Conservation (phyloP, 1,284 basidiomycete species). For the Mrakiaceae sp. region DNA sequence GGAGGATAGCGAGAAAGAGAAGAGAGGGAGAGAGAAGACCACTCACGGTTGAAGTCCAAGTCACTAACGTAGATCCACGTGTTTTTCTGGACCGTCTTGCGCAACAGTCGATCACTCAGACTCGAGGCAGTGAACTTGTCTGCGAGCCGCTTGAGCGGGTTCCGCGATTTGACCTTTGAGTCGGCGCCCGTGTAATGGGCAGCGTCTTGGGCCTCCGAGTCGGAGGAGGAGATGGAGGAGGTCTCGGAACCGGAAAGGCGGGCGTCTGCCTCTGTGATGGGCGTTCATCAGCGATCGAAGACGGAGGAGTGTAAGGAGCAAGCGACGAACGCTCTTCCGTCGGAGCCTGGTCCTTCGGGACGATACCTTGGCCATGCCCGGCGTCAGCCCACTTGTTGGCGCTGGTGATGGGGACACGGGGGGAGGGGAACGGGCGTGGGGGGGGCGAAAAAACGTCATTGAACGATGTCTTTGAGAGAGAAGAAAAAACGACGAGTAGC, state of each 20-base stretch:
- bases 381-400: conserved; percentile 53
- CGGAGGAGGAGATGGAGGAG: conserved; percentile 17
- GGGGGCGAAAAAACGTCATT: neutral
- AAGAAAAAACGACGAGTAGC: neutral
- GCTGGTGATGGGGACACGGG: conserved; percentile 44
- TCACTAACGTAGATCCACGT: conserved; percentile 56
- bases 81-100: conserved; percentile 49
- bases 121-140: conserved; percentile 46
- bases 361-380: conserved; percentile 47
- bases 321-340: conserved; percentile 13
- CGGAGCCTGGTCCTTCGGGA: conserved; percentile 33
- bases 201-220: conserved; percentile 31
- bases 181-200: conserved; percentile 41
- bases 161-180: conserved; percentile 28
- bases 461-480: neutral
- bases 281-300: neutral
- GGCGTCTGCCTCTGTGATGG: neutral
- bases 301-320: neutral
- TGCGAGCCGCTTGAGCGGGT: conserved; percentile 31
- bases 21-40: neutral
- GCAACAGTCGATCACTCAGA: conserved; percentile 45
- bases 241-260: neutral
- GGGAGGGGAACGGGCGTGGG: neutral
- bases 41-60: conserved; percentile 17
- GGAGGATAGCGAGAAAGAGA: neutral